These are phyloP conservation scores for Neofusicoccum sp. DNA, from an alignment of 2,329 filamentous ascomycete genomes.

Conservation along the genomic window DNA sequence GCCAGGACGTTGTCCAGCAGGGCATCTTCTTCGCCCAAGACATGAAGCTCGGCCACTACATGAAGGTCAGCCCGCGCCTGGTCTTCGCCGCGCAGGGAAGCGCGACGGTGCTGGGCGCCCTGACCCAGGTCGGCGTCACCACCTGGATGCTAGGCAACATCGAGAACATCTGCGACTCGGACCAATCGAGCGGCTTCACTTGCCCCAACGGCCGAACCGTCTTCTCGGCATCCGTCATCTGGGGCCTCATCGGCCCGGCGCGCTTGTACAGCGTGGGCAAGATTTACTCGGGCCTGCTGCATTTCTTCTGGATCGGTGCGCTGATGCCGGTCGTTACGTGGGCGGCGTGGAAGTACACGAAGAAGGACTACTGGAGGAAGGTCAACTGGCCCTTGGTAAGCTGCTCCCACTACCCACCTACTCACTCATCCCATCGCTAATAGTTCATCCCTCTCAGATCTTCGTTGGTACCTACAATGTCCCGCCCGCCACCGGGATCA, in stretches of 20 bases:
- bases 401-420: not conserved
- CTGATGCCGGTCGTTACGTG: constrained; percentile 61
- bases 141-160: constrained; percentile 60
- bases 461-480: constrained; percentile 26
- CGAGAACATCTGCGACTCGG: constrained; percentile 57
- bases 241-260: constrained; percentile 69
- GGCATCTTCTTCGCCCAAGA: constrained; percentile 18
- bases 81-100: constrained; percentile 67
- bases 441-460: constrained; percentile 5
- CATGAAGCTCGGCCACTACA: constrained; percentile 44
- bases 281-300: constrained; percentile 64
- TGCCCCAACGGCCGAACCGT: constrained; percentile 60
- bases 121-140: constrained; percentile 64
- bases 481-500: constrained; percentile 68
- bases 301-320: constrained; percentile 69
- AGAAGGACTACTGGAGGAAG: constrained; percentile 3
- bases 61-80: constrained; percentile 61
- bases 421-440: not conserved
- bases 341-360: constrained; percentile 62
- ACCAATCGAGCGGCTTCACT: constrained; percentile 44
- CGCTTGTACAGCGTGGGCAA: constrained; percentile 66
- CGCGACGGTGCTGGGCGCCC: constrained; percentile 64
- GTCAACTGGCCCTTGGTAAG: constrained; percentile 15
- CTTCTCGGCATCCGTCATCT: constrained; percentile 60
- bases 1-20: constrained; percentile 17